A percentile compares a stretch with the other conserved stretches of the same genome.
Conservation (phyloP, 352 stramenopile species). For the Pythium apleroticum region DNA sequence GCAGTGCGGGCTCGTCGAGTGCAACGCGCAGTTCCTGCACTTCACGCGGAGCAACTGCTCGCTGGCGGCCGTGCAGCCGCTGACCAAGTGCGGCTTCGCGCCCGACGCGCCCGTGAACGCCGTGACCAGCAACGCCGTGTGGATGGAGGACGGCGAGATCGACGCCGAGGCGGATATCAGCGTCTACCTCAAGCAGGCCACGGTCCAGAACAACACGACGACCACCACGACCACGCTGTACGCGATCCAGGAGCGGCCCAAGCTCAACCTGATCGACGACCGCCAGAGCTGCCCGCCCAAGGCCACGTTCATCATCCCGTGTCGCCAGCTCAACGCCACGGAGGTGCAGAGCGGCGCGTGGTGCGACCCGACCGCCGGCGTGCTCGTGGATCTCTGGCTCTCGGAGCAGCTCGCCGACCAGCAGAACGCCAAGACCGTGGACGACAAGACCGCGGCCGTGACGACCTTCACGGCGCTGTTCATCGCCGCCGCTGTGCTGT, state of each 20-base stretch:
- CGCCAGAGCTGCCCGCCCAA: constrained; percentile 23
- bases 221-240: constrained; percentile 10
- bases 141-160: constrained; percentile 26
- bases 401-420: constrained; percentile 3
- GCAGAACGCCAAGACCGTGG: background rate
- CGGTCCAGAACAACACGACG: background rate
- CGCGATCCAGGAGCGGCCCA: constrained; percentile 22
- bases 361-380: constrained; percentile 12
- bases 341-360: constrained; percentile 8
- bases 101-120: constrained; percentile 1
- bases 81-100: constrained; percentile 22
- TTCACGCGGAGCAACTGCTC: constrained; percentile 22
- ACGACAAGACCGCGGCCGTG: constrained; percentile 2
- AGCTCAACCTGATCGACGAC: constrained; percentile 16
- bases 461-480: constrained; percentile 19
- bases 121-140: constrained; percentile 18
- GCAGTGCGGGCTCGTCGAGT: constrained; percentile 18
- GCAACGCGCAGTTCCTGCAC: constrained; percentile 20
- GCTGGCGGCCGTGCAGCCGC: constrained; percentile 1
- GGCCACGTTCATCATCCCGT: constrained; percentile 29
- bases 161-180: constrained; percentile 17
- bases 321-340: constrained; percentile 9
- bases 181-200: constrained; percentile 11
- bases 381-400: constrained; percentile 28
- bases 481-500: background rate